Conservation (phyloP, 2,329 filamentous ascomycete genomes). For the Pseudovirgaria hyperparasitica region DNA sequence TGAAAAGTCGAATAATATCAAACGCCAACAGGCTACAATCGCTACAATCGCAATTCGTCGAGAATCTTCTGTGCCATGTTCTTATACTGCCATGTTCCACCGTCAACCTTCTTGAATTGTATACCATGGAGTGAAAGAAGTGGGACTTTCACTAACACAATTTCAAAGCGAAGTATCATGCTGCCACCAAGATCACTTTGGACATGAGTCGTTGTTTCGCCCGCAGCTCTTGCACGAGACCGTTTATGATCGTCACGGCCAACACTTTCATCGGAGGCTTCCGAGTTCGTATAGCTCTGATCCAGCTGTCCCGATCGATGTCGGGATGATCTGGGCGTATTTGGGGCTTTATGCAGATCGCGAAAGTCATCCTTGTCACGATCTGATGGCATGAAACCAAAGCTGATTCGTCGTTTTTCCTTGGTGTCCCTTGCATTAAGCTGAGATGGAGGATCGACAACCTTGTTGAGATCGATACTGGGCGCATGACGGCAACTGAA, state of each 20-base stretch:
- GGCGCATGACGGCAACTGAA: constrained; percentile 82
- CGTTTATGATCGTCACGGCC: constrained; percentile 32
- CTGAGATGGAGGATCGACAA: constrained; percentile 40
- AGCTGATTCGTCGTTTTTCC: constrained; percentile 71
- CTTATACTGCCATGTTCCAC: constrained; percentile 97
- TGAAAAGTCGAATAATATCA: too few relatives aligned
- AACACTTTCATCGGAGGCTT: constrained; percentile 67
- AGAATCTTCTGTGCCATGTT: constrained; percentile 96
- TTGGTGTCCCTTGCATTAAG: constrained; percentile 29
- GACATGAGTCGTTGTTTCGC: constrained; percentile 84
- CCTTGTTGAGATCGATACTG: constrained; percentile 74
- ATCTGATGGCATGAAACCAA: constrained; percentile 53
- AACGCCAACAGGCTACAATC: too few relatives aligned
- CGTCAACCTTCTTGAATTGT: constrained; percentile 93
- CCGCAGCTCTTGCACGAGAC: constrained; percentile 41
- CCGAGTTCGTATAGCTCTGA: constrained; percentile 74
- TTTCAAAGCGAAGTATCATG: constrained; percentile 82
- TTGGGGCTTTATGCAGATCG: constrained; percentile 43
- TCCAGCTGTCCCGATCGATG: constrained; percentile 41
- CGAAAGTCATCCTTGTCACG: constrained; percentile 60
- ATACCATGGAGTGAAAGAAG: constrained; percentile 86
- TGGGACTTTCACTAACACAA: constrained; percentile 94
- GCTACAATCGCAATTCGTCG: constrained; percentile 68
- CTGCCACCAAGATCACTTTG: constrained; percentile 78
- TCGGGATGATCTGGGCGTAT: constrained; percentile 34